Evolutionary conservation across 208 protist species (phyloP), one percentile per base, ranked within the genome.

Genomic region (Leishmania tarentolae): DNA sequence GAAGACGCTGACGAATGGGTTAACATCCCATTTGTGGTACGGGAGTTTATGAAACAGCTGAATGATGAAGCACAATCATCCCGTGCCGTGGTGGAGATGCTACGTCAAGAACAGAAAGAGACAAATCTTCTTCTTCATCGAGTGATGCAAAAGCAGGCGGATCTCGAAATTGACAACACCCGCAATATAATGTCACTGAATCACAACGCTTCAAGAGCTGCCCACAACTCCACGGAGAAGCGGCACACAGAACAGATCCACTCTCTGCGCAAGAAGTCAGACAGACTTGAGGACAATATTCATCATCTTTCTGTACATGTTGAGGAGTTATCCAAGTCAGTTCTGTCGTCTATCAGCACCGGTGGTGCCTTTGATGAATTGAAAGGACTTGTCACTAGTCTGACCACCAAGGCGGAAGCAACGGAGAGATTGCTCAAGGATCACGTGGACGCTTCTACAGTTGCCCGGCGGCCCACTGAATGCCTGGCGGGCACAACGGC

Each of bases 1-100:
- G 88, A 91, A 46, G 86, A 92, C 80, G 87, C 87, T n/a, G 89
- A 93, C 46, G 91, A 94, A 75, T 97, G 93, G 93, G 81, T 91
- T 1, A 95, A 95, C 73, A 94, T 97, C 70, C 93, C 93, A 35
- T 65, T 83, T 13, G 88, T 97, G 9, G 76, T 97, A 13, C 90
- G 90, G 0, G 74, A 79, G 57, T 83, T 92, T 37, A 82, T 97
- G 75, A 81, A 80, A 35, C 72, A 86, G 52, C 75, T 97, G 46
- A 90, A 89, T 63, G 88, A 93, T 31, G 91, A 97, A 57, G 46
- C 80, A 2, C 68, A 89, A 8, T 68, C 73, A 31, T 88, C 82
- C 19, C 80, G 83, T 21, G 76, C 76, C n/a, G 47, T 86, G 11
- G 68, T 88, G 40, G 77, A 90, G 42, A 73, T 76, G 5, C 44